Evolutionary conservation across 2,329 filamentous ascomycete genomes (phyloP).

Genomic region (Grosmannia penicillata): DNA sequence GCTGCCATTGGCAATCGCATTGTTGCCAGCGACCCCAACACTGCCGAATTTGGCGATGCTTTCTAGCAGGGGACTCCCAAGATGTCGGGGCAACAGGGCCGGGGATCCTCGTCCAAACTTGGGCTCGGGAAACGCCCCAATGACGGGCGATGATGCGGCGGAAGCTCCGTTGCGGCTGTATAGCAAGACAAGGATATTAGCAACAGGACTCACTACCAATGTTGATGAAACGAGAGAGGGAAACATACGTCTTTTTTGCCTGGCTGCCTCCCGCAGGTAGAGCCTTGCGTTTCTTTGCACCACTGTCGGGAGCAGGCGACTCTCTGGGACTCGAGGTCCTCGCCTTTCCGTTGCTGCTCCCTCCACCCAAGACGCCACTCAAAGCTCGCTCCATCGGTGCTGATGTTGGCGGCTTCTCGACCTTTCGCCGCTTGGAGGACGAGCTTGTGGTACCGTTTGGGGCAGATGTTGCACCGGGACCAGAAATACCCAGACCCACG

Average conservation of each 20-base stretch:
- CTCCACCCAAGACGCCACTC: conserved; percentile 35
- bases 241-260: conserved; percentile 58
- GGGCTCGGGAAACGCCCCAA: conserved; percentile 52
- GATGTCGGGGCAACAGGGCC: conserved; percentile 28
- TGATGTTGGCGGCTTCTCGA: conserved; percentile 42
- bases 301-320: conserved; percentile 48
- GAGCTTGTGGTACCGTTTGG: conserved; percentile 27
- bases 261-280: conserved; percentile 50
- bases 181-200: conserved; percentile 6
- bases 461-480: conserved; percentile 28
- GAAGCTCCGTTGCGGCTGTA: conserved; percentile 30
- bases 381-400: conserved; percentile 53
- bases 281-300: conserved; percentile 58
- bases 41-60: not conserved
- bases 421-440: conserved; percentile 65
- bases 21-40: not conserved
- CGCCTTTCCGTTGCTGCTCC: conserved; percentile 30
- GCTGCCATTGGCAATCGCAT: not conserved
- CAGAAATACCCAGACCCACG: conserved; percentile 52
- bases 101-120: conserved; percentile 41
- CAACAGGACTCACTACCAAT: too few species aligned
- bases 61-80: not conserved
- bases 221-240: conserved; percentile 8
- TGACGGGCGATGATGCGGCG: conserved; percentile 60
- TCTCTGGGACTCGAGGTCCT: conserved; percentile 51